Conservation (phyloP, 73 alveolate genomes). For the Paramecium tetraurelia region DNA sequence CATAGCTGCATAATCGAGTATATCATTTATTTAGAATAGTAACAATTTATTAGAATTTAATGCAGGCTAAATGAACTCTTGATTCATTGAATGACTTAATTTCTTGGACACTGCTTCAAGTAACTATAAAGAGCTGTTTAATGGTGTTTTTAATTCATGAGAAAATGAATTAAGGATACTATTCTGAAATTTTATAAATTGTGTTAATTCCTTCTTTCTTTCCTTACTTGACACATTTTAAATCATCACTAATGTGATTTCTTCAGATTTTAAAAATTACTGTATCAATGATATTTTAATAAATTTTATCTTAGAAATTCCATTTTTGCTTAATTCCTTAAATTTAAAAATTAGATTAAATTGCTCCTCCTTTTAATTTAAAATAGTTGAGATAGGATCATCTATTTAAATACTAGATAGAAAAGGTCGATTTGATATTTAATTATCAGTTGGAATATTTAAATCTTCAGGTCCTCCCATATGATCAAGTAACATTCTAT, state of each 20-base stretch:
- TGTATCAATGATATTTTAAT: neutral
- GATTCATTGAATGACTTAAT: neutral
- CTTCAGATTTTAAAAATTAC: neutral
- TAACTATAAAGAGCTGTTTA: conserved; percentile 27
- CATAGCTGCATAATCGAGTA: conserved; percentile 44
- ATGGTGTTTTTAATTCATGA: conserved; percentile 62
- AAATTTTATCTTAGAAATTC: neutral
- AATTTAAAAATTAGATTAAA: neutral
- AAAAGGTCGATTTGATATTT: neutral
- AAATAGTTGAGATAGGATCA: neutral
- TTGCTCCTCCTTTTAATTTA: neutral
- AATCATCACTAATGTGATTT: neutral
- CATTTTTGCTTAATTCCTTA: neutral
- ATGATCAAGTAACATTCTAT: neutral
- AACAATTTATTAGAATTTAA: conserved; percentile 15
- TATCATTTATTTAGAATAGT: conserved; percentile 33
- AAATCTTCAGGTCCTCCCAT: neutral
- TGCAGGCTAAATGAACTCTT: conserved; percentile 43
- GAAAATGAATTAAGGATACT: neutral
- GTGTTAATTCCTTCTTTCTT: neutral
- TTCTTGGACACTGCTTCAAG: neutral
- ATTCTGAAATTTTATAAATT: neutral
- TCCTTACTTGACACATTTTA: neutral
- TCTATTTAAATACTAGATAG: neutral
- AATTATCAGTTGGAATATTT: neutral